These are phyloP conservation scores for Microsporum audouinii DNA, from an alignment of 2,329 filamentous ascomycete genomes.

Conservation along the genomic window DNA sequence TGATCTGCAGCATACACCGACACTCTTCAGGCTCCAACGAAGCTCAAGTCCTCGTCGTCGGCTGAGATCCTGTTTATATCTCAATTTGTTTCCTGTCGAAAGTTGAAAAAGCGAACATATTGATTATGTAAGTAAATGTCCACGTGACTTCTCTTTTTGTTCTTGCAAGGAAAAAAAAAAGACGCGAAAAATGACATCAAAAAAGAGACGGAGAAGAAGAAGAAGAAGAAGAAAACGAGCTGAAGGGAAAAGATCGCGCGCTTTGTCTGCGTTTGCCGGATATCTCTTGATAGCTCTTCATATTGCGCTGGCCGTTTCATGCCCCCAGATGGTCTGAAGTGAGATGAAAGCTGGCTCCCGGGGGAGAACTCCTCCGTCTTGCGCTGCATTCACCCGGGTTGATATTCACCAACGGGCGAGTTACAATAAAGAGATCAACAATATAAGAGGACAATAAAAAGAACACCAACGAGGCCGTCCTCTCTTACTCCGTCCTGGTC, in stretches of 20 bases:
- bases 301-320: neutral
- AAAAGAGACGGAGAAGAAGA: neutral
- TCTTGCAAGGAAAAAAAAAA: neutral
- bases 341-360: neutral
- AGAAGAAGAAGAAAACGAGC: neutral
- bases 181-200: neutral
- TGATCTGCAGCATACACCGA: neutral
- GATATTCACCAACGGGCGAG: neutral
- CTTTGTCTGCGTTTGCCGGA: neutral
- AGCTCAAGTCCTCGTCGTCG: too few species aligned
- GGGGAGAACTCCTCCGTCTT: constrained; percentile 7
- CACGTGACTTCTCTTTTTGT: neutral
- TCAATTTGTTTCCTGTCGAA: too few species aligned
- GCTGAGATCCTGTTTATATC: too few species aligned
- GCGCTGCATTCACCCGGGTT: constrained; percentile 11
- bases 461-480: neutral
- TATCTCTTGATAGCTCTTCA: too few species aligned
- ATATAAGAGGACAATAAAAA: neutral
- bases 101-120: neutral
- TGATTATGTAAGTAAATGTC: neutral
- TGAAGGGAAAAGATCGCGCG: neutral
- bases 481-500: neutral
- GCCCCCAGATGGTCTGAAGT: neutral
- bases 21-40: neutral
- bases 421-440: neutral